Evolutionary conservation across 2,329 filamentous ascomycete species (phyloP), one percentile per base, ranked within the genome.

Genomic region (Cladosporium sphaerospermum): DNA sequence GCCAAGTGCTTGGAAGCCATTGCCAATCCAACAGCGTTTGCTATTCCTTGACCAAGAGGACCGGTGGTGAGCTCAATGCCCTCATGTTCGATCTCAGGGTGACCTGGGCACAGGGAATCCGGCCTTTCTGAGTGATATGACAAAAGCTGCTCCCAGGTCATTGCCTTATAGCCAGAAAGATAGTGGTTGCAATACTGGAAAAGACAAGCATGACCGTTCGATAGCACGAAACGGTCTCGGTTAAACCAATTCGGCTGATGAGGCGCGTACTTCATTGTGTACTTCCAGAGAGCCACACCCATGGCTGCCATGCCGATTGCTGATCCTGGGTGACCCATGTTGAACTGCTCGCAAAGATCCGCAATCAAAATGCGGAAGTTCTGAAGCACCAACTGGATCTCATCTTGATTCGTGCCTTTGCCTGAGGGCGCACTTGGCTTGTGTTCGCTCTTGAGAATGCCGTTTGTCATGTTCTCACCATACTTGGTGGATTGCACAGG

Each of bases 321-420:
- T 52, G 75, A 74, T 54, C 83, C 84, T 14, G 83, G 84, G 62
- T 87, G 84, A 0, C 84, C 84, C 34, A 83, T 83, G 57, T 80
- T 80, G 67, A 85, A 88, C 58, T 87, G 83, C 64, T 87, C 77
- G 61, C 83, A 86, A 3, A 88, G 69, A 63, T 88, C 84, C 42
- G 84, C 82, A 54, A 87, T 83, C 31, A 87, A 69, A 46, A 79
- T 71, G 52, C 84, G 74, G 62, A 85, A 85, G 5, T 78, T 79
- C 59, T 54, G 52, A n/a, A 54, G 40, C 2, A 50, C 52, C 9
- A 54, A 40, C 16, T 54, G 45, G 9, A 54, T 50, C 4, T 54
- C 52, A n/a, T 54, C 52, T 9, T 43, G 34, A n/a, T 23, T 45
- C n/a, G 52, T 33, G 14, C 32, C 31, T 18, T 43, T 54, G 31